Base-by-base conservation (phyloP, 73 alveolate genomes). In the Chromera velia region DNA sequence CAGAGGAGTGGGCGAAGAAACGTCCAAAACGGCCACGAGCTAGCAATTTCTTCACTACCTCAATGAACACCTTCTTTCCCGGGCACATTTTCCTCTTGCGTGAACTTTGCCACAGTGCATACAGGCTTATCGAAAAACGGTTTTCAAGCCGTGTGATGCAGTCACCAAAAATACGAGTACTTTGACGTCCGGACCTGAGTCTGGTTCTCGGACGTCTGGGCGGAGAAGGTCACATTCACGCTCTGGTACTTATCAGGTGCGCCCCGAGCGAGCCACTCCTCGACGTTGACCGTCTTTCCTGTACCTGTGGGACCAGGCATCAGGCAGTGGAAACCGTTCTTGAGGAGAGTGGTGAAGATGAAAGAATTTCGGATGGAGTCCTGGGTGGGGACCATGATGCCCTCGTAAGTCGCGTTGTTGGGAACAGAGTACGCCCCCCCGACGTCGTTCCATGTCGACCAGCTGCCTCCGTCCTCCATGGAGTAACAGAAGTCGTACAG, bases 301-400 rank as follows among this genome's bases (percentile, higher is more conserved):
- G 99, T 97, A 62, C 99, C 99, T 9, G 99, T 97, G 29, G 98
- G 98, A 0, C 99, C 99, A 81, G 99, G 98, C 32, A 95, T 88
- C 1, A 97, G 91, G 29, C 90, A 96, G 87, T 97, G 99, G 85
- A 94, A 47, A 74, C 70, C 95, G 75, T 96, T 90, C 74, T 84
- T 70, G 80, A 97, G 84, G 69, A 94, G 90, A 76, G 91, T 89
- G 85, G 90, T 96, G 76, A 90, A 88, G 33, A 97, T 86, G 86
- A 83, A 91, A 72, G 93, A 92, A 89, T 89, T 89, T 69, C 99
- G 95, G 72, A 97, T 96, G 69, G 99, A 96, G 87, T 97, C 99
- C 78, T 94, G 94, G 26, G 99, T 96, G 9, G 99, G 99, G 6
- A 97, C 99, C 73, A 94, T 94, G 66, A 97, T 95, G 86, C 96